Evolutionary conservation across 1,284 basidiomycete genomes (phyloP).

Genomic region (Cryptococcus floricola): DNA sequence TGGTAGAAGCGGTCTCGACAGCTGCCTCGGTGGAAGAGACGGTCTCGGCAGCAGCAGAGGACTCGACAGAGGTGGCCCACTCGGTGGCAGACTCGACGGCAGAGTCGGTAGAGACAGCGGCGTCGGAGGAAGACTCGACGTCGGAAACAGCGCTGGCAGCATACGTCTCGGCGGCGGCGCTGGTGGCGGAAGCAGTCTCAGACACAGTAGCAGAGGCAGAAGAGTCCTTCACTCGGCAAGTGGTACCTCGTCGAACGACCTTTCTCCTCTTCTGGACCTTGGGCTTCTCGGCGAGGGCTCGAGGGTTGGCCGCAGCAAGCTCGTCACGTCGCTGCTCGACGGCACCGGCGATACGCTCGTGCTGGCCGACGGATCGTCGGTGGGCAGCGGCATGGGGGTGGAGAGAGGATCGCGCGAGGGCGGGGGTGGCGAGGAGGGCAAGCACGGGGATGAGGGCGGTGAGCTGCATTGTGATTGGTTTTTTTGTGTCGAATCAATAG

Average conservation of each 20-base stretch:
- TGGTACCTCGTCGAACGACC: conserved; percentile 18
- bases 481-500: background rate
- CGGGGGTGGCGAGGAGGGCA: conserved; percentile 18
- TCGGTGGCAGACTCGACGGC: background rate
- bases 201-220: conserved; percentile 10
- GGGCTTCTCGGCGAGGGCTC: conserved; percentile 10
- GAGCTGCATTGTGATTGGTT: conserved; percentile 23
- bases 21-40: background rate
- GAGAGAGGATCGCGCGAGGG: conserved; percentile 12
- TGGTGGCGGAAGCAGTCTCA: conserved; percentile 8
- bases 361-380: conserved; percentile 14
- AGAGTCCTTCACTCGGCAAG: conserved; percentile 10
- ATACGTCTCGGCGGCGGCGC: conserved; percentile 11
- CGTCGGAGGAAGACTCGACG: background rate
- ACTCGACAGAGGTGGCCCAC: background rate
- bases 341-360: conserved; percentile 14
- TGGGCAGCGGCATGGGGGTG: conserved; percentile 8
- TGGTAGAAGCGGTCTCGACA: conserved; percentile 1
- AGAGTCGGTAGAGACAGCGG: background rate
- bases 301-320: conserved; percentile 7
- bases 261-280: conserved; percentile 7
- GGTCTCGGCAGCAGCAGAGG: background rate
- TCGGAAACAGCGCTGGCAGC: conserved; percentile 1
- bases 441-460: conserved; percentile 26
- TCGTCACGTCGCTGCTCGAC: conserved; percentile 17